Percentiles rank a stretch among this genome's conserved stretches.
Conservation (phyloP, 768 basidiomycete genomes). For the Auricularia sp. region DNA sequence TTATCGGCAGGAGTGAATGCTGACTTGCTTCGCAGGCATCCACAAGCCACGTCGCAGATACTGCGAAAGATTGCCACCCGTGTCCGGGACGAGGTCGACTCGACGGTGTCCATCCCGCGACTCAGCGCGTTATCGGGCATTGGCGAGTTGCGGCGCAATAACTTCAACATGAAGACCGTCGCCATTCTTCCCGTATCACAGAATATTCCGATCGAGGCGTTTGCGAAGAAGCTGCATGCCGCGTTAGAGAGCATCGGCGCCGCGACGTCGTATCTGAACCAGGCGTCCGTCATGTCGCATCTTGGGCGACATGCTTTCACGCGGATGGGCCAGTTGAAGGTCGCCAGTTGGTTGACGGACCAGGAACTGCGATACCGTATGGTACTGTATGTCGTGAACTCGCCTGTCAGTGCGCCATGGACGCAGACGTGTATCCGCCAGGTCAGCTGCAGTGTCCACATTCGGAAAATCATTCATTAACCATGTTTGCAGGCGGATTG, state of each 20-base stretch:
- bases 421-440: conserved; percentile 97
- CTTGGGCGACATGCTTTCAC: conserved; percentile 94
- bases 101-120: conserved; percentile 37
- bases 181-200: conserved; percentile 83
- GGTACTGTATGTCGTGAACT: conserved; percentile 93
- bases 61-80: conserved; percentile 86
- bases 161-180: conserved; percentile 86
- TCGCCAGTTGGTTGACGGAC: conserved; percentile 88
- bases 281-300: conserved; percentile 83
- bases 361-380: conserved; percentile 88
- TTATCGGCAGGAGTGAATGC: not conserved
- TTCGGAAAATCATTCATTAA: not conserved
- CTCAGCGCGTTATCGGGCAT: conserved; percentile 23
- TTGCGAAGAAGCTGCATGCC: conserved; percentile 77
- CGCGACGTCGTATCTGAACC: conserved; percentile 84
- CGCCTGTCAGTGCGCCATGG: conserved; percentile 91
- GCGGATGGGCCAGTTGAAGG: conserved; percentile 93
- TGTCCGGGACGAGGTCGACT: conserved; percentile 74
- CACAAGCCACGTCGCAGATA: conserved; percentile 22
- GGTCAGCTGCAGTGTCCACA: conserved; percentile 28
- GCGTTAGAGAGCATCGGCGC: conserved; percentile 92
- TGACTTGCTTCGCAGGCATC: conserved; percentile 1
- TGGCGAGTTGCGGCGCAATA: conserved; percentile 59
- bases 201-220: conserved; percentile 79
- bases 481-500: conserved; percentile 61